Conservation (phyloP, 139 green algal genomes). For the Chlorella sp. region DNA sequence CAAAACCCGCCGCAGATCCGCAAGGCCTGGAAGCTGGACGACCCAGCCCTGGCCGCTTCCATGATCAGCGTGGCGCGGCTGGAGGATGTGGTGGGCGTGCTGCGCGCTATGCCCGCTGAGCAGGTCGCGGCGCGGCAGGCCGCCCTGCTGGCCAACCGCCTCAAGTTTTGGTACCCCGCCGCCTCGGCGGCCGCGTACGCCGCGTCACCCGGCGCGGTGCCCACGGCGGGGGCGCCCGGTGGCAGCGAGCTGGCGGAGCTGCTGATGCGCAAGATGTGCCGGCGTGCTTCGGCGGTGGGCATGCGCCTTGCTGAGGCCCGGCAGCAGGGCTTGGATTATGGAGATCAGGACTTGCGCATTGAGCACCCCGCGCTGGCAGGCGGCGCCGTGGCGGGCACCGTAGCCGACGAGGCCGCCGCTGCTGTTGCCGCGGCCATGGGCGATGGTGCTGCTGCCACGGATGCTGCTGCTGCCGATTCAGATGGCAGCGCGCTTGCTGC, state of each 20-base stretch:
- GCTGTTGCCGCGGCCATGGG: too few relatives aligned
- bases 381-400: too few relatives aligned
- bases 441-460: too few relatives aligned
- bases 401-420: too few relatives aligned
- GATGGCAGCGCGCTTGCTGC: too few relatives aligned
- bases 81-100: slow-evolving; percentile 33
- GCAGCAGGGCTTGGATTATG: slow-evolving; percentile 23
- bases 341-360: slow-evolving; percentile 18
- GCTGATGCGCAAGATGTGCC: slow-evolving; percentile 44
- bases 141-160: slow-evolving; percentile 15
- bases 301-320: slow-evolving; percentile 10
- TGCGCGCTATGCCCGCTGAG: slow-evolving; percentile 28
- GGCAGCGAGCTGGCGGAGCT: slow-evolving; percentile 21
- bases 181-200: not conserved
- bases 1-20: slow-evolving; percentile 10
- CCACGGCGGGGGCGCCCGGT: not conserved
- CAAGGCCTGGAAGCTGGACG: slow-evolving; percentile 50
- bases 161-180: slow-evolving; percentile 52
- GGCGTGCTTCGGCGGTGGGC: slow-evolving; percentile 17
- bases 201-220: not conserved
- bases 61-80: slow-evolving; percentile 30
- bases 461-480: not conserved
- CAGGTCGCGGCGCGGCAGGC: slow-evolving; percentile 21
- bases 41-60: not conserved
- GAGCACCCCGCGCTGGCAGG: slow-evolving; percentile 8